Evolutionary conservation across 129 eudicot species (phyloP).

Genomic region (Logfia minima): DNA sequence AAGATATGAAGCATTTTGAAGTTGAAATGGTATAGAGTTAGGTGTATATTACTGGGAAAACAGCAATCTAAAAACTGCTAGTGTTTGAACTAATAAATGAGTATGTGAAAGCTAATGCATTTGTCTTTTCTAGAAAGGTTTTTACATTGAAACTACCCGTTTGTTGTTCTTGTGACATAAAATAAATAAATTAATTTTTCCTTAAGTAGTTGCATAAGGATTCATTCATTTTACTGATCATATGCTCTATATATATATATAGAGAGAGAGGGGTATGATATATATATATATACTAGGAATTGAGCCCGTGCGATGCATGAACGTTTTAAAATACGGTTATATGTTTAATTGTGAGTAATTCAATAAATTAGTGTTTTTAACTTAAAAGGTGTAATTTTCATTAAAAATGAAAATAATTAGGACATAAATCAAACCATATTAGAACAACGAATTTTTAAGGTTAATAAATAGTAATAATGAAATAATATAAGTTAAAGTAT

Average conservation of each 20-base stretch:
- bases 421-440: too few species aligned
- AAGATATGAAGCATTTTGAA: slow-evolving; percentile 47
- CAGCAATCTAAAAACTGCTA: neutral
- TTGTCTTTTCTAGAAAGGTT: neutral
- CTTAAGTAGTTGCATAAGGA: neutral
- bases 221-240: neutral
- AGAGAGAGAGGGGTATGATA: too few species aligned
- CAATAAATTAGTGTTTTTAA: too few species aligned
- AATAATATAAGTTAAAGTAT: too few species aligned
- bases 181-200: neutral
- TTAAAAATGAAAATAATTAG: too few species aligned
- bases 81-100: neutral
- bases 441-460: too few species aligned
- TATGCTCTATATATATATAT: neutral
- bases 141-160: neutral
- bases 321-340: too few species aligned
- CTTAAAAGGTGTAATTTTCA: too few species aligned
- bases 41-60: neutral
- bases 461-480: too few species aligned
- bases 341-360: too few species aligned
- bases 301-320: too few species aligned
- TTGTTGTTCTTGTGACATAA: neutral
- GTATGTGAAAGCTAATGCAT: neutral
- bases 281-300: too few species aligned
- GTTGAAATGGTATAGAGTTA: slow-evolving; percentile 9